Evolutionary conservation across 345 rosid species (phyloP).

Genomic region (Salix viminalis): DNA sequence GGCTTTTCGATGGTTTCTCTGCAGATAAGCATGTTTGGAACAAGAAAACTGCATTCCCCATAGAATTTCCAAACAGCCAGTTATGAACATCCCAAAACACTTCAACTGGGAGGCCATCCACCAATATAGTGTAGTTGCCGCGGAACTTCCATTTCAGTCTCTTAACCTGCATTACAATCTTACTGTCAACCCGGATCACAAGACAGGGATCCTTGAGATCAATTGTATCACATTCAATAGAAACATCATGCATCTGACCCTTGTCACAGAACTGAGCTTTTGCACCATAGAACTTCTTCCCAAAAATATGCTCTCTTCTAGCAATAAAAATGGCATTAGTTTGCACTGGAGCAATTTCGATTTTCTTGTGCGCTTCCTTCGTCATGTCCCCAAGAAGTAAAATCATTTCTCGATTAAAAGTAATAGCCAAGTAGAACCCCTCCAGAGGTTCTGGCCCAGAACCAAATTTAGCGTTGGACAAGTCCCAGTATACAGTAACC

Average conservation of each 20-base stretch:
- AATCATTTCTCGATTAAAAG: slow-evolving; percentile 54
- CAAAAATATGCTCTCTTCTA: slow-evolving; percentile 76
- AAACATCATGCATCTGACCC: slow-evolving; percentile 64
- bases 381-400: slow-evolving; percentile 80
- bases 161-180: slow-evolving; percentile 72
- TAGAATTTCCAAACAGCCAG: slow-evolving; percentile 80
- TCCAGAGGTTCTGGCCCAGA: slow-evolving; percentile 74
- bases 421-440: slow-evolving; percentile 64
- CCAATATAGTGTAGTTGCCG: slow-evolving; percentile 76
- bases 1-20: slow-evolving; percentile 36
- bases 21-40: slow-evolving; percentile 64
- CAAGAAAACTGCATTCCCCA: slow-evolving; percentile 83
- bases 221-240: slow-evolving; percentile 70
- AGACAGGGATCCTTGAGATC: slow-evolving; percentile 66
- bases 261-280: slow-evolving; percentile 64
- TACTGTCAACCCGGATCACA: slow-evolving; percentile 67
- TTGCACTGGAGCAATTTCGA: slow-evolving; percentile 34
- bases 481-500: slow-evolving; percentile 67
- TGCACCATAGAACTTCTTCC: slow-evolving; percentile 68
- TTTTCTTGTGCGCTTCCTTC: slow-evolving; percentile 72
- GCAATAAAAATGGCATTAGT: slow-evolving; percentile 50
- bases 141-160: slow-evolving; percentile 91
- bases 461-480: slow-evolving; percentile 71
- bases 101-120: slow-evolving; percentile 78
- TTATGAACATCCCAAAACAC: slow-evolving; percentile 93